Percentiles rank a stretch among this genome's conserved stretches.
These are phyloP conservation scores for Calamus simplicifolius DNA, from an alignment of 176 grass and related monocot species.

Conservation along the genomic window DNA sequence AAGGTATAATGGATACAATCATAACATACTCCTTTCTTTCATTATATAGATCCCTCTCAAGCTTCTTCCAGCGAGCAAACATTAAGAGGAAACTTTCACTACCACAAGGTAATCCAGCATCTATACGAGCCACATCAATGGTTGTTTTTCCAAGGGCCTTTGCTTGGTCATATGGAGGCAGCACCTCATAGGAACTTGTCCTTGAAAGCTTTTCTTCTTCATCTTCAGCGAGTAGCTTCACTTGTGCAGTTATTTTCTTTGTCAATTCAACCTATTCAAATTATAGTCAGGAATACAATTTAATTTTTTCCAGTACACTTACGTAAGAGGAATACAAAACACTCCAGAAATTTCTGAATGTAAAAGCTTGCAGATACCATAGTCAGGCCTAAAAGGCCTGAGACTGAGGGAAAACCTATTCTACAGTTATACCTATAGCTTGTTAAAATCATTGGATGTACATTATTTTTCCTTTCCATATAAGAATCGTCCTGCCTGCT, in stretches of 20 bases:
- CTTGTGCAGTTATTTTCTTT: conserved; percentile 88
- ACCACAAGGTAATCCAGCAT: conserved; percentile 87
- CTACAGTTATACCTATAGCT: too few species aligned
- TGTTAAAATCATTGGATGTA: too few species aligned
- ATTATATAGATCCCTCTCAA: conserved; percentile 86
- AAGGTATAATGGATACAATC: too few species aligned
- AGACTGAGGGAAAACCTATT: too few species aligned
- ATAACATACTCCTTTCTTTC: conserved; percentile 73
- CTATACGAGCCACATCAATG: conserved; percentile 76
- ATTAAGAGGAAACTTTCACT: conserved; percentile 93
- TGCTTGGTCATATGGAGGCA: conserved; percentile 75
- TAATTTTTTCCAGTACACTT: background rate
- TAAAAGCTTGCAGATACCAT: too few species aligned
- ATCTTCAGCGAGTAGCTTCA: conserved; percentile 76
- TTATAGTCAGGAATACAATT: background rate
- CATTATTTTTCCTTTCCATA: too few species aligned
- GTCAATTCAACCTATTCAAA: conserved; percentile 63
- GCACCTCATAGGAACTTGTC: conserved; percentile 36
- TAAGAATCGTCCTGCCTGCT: too few species aligned
- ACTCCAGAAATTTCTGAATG: too few species aligned
- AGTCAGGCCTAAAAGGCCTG: too few species aligned
- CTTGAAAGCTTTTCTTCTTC: conserved; percentile 63
- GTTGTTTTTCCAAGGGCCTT: conserved; percentile 68
- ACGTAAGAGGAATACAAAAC: too few species aligned
- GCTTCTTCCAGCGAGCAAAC: conserved; percentile 97